A percentile compares a stretch with the other conserved stretches of the same genome.
Evolutionary conservation across 202 grass and related monocot genomes (phyloP).

Genomic region (Cymbopogon flexuosus): DNA sequence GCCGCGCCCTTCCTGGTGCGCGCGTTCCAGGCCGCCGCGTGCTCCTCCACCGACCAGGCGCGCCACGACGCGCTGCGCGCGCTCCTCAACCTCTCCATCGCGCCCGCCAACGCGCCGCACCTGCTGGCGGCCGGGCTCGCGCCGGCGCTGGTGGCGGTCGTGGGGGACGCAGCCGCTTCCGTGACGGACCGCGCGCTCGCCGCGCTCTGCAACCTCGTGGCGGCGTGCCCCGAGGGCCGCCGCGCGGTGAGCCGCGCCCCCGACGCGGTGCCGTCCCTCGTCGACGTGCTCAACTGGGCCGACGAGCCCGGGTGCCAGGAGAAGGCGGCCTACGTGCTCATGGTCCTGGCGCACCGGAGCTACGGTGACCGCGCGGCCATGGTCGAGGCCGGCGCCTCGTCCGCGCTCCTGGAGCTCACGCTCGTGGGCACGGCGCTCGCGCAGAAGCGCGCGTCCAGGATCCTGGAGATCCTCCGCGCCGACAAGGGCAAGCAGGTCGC

Average conservation of each 20-base stretch:
- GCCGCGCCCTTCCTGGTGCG: constrained; percentile 52
- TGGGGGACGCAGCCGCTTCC: constrained; percentile 26
- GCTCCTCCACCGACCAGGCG: constrained; percentile 31
- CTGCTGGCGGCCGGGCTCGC: constrained; percentile 60
- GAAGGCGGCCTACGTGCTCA: constrained; percentile 82
- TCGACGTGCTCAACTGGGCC: constrained; percentile 75
- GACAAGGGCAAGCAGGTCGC: constrained; percentile 77
- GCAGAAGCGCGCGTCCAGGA: constrained; percentile 86
- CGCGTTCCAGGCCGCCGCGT: constrained; percentile 40
- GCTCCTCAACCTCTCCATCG: constrained; percentile 82
- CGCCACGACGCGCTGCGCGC: constrained; percentile 72
- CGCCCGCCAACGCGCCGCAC: constrained; percentile 46
- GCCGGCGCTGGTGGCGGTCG: constrained; percentile 36
- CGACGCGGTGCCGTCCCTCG: constrained; percentile 49
- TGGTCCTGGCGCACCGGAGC: constrained; percentile 87
- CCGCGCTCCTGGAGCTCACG: constrained; percentile 81
- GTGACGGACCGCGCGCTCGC: constrained; percentile 61
- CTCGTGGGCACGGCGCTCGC: constrained; percentile 77
- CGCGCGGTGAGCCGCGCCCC: constrained; percentile 43
- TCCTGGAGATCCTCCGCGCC: constrained; percentile 62
- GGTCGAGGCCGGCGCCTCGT: constrained; percentile 57
- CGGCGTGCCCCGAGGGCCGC: constrained; percentile 54
- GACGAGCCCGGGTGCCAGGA: constrained; percentile 83
- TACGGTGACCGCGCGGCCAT: constrained; percentile 59
- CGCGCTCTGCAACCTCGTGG: constrained; percentile 69